phyloP scores from a whole-genome alignment of 768 basidiomycete species.

The Lepiota brunneoincarnata region DNA sequence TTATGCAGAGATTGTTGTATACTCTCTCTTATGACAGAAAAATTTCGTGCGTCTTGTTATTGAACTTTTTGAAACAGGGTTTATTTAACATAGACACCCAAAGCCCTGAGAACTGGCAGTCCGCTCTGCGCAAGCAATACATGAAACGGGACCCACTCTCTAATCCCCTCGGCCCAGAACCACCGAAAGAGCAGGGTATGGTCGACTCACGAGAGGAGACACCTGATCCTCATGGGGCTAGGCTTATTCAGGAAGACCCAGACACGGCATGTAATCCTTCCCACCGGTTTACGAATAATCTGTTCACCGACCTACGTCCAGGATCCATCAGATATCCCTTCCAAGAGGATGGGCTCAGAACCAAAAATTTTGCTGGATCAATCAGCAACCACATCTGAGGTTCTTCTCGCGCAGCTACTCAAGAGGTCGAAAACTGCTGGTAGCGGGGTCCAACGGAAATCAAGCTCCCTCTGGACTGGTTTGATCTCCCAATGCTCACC shows the following conservation, averaged over 20 bases:
- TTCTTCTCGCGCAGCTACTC: constrained; percentile 6
- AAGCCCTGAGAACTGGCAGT: constrained; percentile 79
- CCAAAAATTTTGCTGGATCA: neutral
- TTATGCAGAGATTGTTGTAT: constrained; percentile 73
- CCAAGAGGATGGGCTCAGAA: neutral
- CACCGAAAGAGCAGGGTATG: constrained; percentile 20
- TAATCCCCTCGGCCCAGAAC: constrained; percentile 72
- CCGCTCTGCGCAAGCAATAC: constrained; percentile 74
- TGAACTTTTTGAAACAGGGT: neutral
- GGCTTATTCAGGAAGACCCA: constrained; percentile 4
- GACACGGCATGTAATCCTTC: constrained; percentile 3
- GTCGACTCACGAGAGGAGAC: constrained; percentile 14
- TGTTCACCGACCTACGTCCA: neutral
- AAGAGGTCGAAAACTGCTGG: constrained; percentile 8
- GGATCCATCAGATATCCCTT: constrained; percentile 4
- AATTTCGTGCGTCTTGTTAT: constrained; percentile 53
- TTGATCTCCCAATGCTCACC: constrained; percentile 61
- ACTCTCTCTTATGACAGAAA: constrained; percentile 80
- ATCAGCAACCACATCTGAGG: constrained; percentile 1
- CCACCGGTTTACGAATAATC: neutral
- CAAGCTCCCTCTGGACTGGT: constrained; percentile 60
- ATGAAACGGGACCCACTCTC: constrained; percentile 64
- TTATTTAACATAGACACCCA: constrained; percentile 17
- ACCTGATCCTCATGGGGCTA: neutral
- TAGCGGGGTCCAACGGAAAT: constrained; percentile 15